Conservation (phyloP, 768 basidiomycete species). For the Hydnum rufescens region DNA sequence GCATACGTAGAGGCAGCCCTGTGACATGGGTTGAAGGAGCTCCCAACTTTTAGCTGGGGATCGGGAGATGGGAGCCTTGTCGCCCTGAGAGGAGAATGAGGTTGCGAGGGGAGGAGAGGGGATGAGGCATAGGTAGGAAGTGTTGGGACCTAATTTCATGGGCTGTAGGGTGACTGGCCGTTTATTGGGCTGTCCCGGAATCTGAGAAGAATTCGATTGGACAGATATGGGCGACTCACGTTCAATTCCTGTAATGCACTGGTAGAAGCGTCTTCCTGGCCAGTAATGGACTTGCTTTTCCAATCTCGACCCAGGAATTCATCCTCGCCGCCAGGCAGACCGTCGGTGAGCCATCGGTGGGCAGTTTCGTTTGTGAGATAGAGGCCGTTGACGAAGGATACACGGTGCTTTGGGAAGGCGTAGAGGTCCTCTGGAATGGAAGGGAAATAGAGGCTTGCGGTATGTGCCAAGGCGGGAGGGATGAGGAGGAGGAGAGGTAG, state of each 20-base stretch:
- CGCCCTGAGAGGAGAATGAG: constrained; percentile 23
- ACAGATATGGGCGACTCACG: neutral
- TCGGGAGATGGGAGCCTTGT: neutral
- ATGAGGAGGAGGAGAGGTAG: neutral
- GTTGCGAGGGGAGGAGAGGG: constrained; percentile 34
- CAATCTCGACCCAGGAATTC: constrained; percentile 45
- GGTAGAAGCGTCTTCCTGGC: too few species aligned
- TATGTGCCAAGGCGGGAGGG: neutral
- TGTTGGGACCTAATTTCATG: constrained; percentile 51
- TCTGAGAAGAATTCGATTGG: neutral
- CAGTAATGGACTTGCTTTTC: too few species aligned
- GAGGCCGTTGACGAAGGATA: constrained; percentile 60
- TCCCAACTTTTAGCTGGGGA: constrained; percentile 66
- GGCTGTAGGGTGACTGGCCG: constrained; percentile 30
- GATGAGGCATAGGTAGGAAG: constrained; percentile 61
- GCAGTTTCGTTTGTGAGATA: constrained; percentile 57
- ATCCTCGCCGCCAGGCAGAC: constrained; percentile 50
- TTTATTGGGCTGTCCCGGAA: constrained; percentile 14
- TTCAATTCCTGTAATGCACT: too few species aligned
- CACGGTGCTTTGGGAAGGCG: constrained; percentile 65
- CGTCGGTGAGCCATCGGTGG: constrained; percentile 49
- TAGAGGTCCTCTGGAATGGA: constrained; percentile 58
- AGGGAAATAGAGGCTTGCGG: constrained; percentile 30
- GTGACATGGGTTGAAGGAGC: constrained; percentile 56
- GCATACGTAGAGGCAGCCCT: constrained; percentile 71